A percentile compares a stretch with the other conserved stretches of the same genome.
These are phyloP conservation scores for Penicillium coprophilum DNA, from an alignment of 495 filamentous ascomycete species.

Conservation along the genomic window DNA sequence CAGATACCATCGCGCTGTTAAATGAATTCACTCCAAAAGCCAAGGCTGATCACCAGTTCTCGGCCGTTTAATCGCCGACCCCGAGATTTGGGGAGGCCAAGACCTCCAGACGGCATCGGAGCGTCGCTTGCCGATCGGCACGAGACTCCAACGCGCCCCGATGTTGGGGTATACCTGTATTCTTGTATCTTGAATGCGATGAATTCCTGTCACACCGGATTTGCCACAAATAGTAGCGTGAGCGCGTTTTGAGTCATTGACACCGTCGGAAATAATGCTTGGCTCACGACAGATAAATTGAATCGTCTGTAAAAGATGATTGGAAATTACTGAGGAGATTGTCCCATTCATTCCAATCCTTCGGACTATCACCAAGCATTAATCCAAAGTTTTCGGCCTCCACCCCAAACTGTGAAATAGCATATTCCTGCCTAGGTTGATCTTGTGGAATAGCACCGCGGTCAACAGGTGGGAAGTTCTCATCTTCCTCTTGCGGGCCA, in stretches of 20 bases:
- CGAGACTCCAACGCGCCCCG: not conserved
- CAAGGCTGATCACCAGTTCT: conserved; percentile 2
- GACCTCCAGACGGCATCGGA: conserved; percentile 6
- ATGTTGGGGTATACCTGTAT: not conserved
- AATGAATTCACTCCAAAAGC: not conserved
- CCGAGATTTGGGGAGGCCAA: conserved; percentile 9
- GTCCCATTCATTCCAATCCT: conserved; percentile 41
- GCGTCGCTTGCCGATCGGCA: conserved; percentile 15
- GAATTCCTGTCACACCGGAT: not conserved
- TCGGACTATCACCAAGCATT: conserved; percentile 22
- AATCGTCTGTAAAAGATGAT: conserved; percentile 25
- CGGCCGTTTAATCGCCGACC: conserved; percentile 18
- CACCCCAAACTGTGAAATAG: not conserved
- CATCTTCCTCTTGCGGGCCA: not conserved
- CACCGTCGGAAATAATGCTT: not conserved
- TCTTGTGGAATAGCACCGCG: conserved; percentile 3
- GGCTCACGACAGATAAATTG: conserved; percentile 9
- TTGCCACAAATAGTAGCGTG: not conserved
- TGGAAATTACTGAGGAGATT: conserved; percentile 35
- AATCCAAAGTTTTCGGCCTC: conserved; percentile 17
- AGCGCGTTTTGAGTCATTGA: not conserved
- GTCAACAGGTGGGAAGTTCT: not conserved
- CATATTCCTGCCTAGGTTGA: conserved; percentile 11
- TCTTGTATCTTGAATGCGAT: not conserved
- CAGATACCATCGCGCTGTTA: not conserved